Evolutionary conservation across 2,329 filamentous ascomycete genomes (phyloP).

Genomic region (Xylariomycetidae sp.): DNA sequence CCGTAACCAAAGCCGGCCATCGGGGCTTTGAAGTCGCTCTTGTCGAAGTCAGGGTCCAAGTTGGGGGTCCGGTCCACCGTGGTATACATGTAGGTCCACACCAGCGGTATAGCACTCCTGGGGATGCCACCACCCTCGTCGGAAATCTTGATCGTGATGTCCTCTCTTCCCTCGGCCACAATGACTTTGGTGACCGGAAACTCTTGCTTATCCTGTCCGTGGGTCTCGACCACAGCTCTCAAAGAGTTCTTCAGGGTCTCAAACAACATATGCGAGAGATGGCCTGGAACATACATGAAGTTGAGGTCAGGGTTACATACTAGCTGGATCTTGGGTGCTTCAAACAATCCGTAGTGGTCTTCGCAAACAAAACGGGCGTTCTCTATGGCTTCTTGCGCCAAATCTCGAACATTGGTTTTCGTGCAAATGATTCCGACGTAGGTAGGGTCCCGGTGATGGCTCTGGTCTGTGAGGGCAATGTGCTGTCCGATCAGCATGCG

Average conservation of each 20-base stretch:
- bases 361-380: slow-evolving; percentile 99
- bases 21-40: slow-evolving; percentile 97
- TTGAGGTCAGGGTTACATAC: slow-evolving; percentile 90
- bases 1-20: slow-evolving; percentile 99
- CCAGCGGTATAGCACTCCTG: slow-evolving; percentile 83
- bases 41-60: slow-evolving; percentile 95
- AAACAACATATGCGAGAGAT: slow-evolving; percentile 98
- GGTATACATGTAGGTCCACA: slow-evolving; percentile 99
- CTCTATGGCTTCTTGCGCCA: slow-evolving; percentile 95
- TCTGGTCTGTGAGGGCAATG: slow-evolving; percentile 92
- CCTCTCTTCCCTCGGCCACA: slow-evolving; percentile 93
- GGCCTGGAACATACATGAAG: slow-evolving; percentile 99
- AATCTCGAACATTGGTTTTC: slow-evolving; percentile 91
- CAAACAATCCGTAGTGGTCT: slow-evolving; percentile 95
- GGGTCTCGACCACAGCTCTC: slow-evolving; percentile 90
- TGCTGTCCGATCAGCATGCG: slow-evolving; percentile 99
- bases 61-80: slow-evolving; percentile 94
- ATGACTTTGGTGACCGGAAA: slow-evolving; percentile 98
- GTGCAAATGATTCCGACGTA: slow-evolving; percentile 99
- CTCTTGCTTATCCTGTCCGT: slow-evolving; percentile 90
- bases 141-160: slow-evolving; percentile 97
- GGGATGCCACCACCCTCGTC: slow-evolving; percentile 97
- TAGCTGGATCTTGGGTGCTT: slow-evolving; percentile 92
- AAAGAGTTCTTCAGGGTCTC: slow-evolving; percentile 98
- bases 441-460: slow-evolving; percentile 78